Base-by-base conservation (phyloP, 2,329 filamentous ascomycete genomes). In the Aspergillus fumigatus region DNA sequence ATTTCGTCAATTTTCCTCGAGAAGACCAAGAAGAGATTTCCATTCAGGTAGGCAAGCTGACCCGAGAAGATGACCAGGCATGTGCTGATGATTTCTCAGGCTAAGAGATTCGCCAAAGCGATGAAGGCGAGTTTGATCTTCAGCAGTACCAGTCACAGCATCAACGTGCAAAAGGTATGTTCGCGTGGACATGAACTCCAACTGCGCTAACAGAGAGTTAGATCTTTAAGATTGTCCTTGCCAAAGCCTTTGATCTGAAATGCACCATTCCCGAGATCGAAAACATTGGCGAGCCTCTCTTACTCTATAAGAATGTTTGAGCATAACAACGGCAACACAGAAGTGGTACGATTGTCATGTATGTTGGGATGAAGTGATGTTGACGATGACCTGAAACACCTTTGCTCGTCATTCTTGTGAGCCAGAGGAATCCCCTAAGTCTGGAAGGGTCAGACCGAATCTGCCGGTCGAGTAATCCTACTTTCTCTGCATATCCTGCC, bases 161-260 rank as follows among this genome's bases (percentile, higher is more conserved):
- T 99, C 81, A 99, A 99, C 68, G 94, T 99, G 61, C 94, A 99
- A 78, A 99, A 97, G 88, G 93, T 96, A 72, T 50, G 75, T 50
- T 51, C 40, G 3, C 29, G 45, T 25, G 21, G 8, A 54, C 41
- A 62, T 26, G 23, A 25, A 4, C 1, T 40, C 23, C 3, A 6
- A 3, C 32, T 14, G 26, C 49, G 48, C 71, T 78, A 57, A 78
- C 57, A 17, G 19, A 17, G 9, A 21, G 7, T 23, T 67, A 97
- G 93, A 99, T 99, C 71, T 99, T 99, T 85, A 99, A 99, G 77
- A 99, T 99, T 67, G 94, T 99, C 56, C 84, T 99, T 25, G 96
- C 93, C 62, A 99, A 99, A 78, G 94, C 94, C 1, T 99, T 99
- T 72, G 94, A 99, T 74, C 84, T 99, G 57, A 97, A 97, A 75